Evolutionary conservation across 2,329 filamentous ascomycete species (phyloP).

Genomic region (Exophiala sp.): DNA sequence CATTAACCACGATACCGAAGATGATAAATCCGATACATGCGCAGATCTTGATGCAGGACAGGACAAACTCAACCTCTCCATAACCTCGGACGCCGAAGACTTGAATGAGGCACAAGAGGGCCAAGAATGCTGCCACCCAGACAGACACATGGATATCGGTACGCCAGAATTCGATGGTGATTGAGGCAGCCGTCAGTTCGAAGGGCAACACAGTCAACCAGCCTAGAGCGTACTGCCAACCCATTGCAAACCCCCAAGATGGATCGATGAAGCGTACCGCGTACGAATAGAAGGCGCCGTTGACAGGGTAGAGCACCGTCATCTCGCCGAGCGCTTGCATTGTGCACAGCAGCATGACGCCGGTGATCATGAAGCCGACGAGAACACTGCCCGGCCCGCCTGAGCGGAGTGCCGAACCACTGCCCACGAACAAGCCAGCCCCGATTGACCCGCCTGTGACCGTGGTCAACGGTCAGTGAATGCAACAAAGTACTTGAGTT

Average conservation of each 20-base stretch:
- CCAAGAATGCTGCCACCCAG: slow-evolving; percentile 66
- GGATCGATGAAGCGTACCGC: slow-evolving; percentile 91
- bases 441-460: slow-evolving; percentile 66
- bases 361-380: slow-evolving; percentile 69
- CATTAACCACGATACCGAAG: slow-evolving; percentile 15
- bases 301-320: slow-evolving; percentile 83
- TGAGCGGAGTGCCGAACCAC: slow-evolving; percentile 58
- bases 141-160: slow-evolving; percentile 33
- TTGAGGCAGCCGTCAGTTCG: slow-evolving; percentile 72
- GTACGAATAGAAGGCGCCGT: slow-evolving; percentile 84
- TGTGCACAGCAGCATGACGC: slow-evolving; percentile 82
- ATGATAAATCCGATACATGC: slow-evolving; percentile 48
- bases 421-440: slow-evolving; percentile 83
- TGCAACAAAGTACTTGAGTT: neutral
- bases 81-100: slow-evolving; percentile 77
- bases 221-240: slow-evolving; percentile 63
- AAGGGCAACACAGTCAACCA: slow-evolving; percentile 47
- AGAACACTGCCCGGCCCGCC: slow-evolving; percentile 72
- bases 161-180: slow-evolving; percentile 69
- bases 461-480: slow-evolving; percentile 4
- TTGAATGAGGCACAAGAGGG: slow-evolving; percentile 67
- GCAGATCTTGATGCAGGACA: slow-evolving; percentile 70
- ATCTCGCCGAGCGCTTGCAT: slow-evolving; percentile 87
- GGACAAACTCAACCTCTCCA: slow-evolving; percentile 75
- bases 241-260: slow-evolving; percentile 43